Evolutionary conservation across 2,329 filamentous ascomycete genomes (phyloP).

Genomic region (Zasmidium citrigriseum): DNA sequence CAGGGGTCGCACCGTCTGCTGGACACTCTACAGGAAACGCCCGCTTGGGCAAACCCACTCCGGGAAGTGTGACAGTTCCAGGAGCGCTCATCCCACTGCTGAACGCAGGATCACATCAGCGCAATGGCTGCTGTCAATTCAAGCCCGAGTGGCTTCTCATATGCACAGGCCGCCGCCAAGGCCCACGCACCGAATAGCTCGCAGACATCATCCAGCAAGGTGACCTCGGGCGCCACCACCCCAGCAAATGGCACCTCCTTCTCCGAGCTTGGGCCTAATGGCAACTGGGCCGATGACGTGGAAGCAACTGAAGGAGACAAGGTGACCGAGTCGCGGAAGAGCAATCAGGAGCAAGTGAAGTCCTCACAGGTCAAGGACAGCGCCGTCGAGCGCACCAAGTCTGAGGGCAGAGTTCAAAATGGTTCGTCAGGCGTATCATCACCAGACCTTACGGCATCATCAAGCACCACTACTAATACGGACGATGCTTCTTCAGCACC

Average conservation of each 20-base stretch:
- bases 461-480: conserved; percentile 58
- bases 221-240: conserved; percentile 43
- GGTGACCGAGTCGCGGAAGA: conserved; percentile 37
- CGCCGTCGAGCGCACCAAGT: conserved; percentile 33
- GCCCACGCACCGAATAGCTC: conserved; percentile 61
- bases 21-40: conserved; percentile 25
- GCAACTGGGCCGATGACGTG: conserved; percentile 51
- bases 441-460: conserved; percentile 56
- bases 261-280: conserved; percentile 37
- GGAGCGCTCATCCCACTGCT: conserved; percentile 4
- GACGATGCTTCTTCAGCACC: conserved; percentile 63
- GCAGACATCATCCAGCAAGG: conserved; percentile 48
- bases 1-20: conserved; percentile 23
- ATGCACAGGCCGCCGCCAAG: conserved; percentile 85
- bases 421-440: conserved; percentile 45
- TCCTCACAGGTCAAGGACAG: conserved; percentile 31
- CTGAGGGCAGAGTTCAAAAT: conserved; percentile 29
- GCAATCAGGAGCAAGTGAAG: conserved; percentile 25
- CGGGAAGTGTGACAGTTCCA: conserved; percentile 22
- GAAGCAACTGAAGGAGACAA: conserved; percentile 43
- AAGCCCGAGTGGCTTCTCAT: conserved; percentile 66
- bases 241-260: conserved; percentile 43
- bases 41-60: conserved; percentile 25
- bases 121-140: conserved; percentile 30
- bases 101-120: conserved; percentile 11